These are phyloP conservation scores for Fraxinus paxiana DNA, from an alignment of 305 asterid species.

Conservation along the genomic window DNA sequence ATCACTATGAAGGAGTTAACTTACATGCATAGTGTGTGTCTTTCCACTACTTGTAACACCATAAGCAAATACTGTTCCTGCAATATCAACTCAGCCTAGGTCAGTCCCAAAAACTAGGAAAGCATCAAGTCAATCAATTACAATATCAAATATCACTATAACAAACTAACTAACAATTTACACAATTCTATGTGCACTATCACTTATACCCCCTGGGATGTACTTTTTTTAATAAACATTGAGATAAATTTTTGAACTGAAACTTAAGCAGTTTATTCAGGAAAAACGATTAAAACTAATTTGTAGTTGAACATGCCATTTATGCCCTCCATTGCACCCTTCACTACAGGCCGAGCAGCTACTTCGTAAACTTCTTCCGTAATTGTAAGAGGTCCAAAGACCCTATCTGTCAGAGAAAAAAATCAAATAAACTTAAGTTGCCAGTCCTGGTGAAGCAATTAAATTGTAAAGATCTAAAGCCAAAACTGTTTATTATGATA, in stretches of 20 bases:
- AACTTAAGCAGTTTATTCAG: neutral
- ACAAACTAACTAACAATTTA: slow-evolving; percentile 11
- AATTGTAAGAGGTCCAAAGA: slow-evolving; percentile 67
- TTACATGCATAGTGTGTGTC: slow-evolving; percentile 99
- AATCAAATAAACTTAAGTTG: slow-evolving; percentile 5
- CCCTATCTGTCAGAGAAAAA: slow-evolving; percentile 59
- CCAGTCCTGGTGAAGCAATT: slow-evolving; percentile 15
- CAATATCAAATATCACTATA: neutral
- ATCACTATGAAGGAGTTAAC: slow-evolving; percentile 30
- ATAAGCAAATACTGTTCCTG: slow-evolving; percentile 99
- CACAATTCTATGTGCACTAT: slow-evolving; percentile 2
- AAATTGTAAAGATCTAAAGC: slow-evolving; percentile 10
- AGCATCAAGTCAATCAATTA: neutral
- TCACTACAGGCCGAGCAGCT: slow-evolving; percentile 94
- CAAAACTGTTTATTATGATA: neutral
- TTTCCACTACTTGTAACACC: slow-evolving; percentile 99
- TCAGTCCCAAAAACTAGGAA: slow-evolving; percentile 16
- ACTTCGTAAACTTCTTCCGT: slow-evolving; percentile 92
- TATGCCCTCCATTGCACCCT: slow-evolving; percentile 95
- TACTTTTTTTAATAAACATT: neutral
- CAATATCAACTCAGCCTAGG: slow-evolving; percentile 27
- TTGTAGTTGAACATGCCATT: slow-evolving; percentile 54
- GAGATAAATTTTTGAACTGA: neutral
- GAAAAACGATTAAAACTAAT: slow-evolving; percentile 13
- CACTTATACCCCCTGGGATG: slow-evolving; percentile 12